A percentile compares a stretch with the other conserved stretches of the same genome.
phyloP scores from a whole-genome alignment of 768 basidiomycete species.

The Suillus clintonianus region DNA sequence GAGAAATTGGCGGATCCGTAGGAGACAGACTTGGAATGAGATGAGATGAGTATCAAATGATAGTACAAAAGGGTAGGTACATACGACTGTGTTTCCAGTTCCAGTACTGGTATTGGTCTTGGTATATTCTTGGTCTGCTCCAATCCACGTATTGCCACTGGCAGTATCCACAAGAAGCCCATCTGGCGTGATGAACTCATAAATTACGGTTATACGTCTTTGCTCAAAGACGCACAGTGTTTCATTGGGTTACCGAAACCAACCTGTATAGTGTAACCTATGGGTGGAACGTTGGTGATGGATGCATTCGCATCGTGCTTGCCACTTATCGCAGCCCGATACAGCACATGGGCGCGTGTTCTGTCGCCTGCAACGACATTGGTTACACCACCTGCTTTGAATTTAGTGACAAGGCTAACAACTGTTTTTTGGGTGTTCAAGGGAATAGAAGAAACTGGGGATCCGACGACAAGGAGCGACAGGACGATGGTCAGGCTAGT shows the following conservation, averaged over 20 bases:
- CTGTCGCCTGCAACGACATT: slow-evolving; percentile 2
- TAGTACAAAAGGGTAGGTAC: background rate
- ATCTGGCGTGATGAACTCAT: slow-evolving; percentile 10
- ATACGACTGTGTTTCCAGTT: slow-evolving; percentile 9
- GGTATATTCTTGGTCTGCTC: slow-evolving; percentile 12
- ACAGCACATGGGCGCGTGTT: background rate
- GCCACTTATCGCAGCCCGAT: background rate
- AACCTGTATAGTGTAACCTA: slow-evolving; percentile 26
- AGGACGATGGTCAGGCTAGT: background rate
- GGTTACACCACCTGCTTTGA: background rate
- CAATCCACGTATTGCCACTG: slow-evolving; percentile 23
- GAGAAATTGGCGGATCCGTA: slow-evolving; percentile 23
- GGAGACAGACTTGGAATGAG: slow-evolving; percentile 10
- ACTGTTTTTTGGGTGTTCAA: background rate
- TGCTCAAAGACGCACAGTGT: slow-evolving; percentile 15
- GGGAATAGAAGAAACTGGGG: background rate
- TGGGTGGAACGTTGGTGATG: slow-evolving; percentile 12
- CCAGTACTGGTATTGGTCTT: background rate
- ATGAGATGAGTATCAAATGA: background rate
- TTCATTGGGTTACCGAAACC: slow-evolving; percentile 15
- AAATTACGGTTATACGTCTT: background rate
- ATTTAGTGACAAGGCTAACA: slow-evolving; percentile 3
- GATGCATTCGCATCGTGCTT: background rate
- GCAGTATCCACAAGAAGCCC: slow-evolving; percentile 19
- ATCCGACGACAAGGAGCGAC: background rate